phyloP scores from a whole-genome alignment of 768 basidiomycete genomes.

The Kwoniella sp. region DNA sequence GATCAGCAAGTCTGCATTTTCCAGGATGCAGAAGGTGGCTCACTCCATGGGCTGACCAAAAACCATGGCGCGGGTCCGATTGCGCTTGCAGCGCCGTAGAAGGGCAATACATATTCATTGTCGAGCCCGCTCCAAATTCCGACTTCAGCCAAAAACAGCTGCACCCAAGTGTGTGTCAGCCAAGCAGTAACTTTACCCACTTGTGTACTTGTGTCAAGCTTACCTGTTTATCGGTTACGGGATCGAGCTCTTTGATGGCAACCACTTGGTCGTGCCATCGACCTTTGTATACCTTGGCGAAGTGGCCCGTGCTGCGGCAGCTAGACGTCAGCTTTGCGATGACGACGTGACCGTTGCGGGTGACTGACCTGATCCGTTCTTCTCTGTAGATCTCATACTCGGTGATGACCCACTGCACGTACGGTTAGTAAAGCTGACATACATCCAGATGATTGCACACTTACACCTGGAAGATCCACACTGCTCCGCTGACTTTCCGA shows the following conservation, averaged over 20 bases:
- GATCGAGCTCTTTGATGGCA: conserved; percentile 60
- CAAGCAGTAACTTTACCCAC: no score
- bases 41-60: conserved; percentile 71
- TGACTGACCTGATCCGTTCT: conserved; percentile 61
- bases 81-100: conserved; percentile 77
- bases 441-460: conserved; percentile 65
- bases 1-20: background rate
- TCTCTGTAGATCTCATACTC: conserved; percentile 69
- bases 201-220: no score
- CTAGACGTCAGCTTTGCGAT: no score
- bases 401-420: conserved; percentile 57
- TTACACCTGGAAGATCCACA: conserved; percentile 45
- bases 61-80: conserved; percentile 73
- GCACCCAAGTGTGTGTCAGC: conserved; percentile 40
- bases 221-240: conserved; percentile 27
- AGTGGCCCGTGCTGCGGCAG: conserved; percentile 64
- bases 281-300: conserved; percentile 77
- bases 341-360: no score
- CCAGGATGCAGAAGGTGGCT: background rate
- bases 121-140: conserved; percentile 70
- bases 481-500: conserved; percentile 18
- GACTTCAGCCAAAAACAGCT: conserved; percentile 72
- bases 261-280: conserved; percentile 66
- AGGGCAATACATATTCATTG: conserved; percentile 71
- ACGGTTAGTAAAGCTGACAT: conserved; percentile 66